Evolutionary conservation across 164 flowering plant genomes (phyloP).

Genomic region (Dillenia turbinata): DNA sequence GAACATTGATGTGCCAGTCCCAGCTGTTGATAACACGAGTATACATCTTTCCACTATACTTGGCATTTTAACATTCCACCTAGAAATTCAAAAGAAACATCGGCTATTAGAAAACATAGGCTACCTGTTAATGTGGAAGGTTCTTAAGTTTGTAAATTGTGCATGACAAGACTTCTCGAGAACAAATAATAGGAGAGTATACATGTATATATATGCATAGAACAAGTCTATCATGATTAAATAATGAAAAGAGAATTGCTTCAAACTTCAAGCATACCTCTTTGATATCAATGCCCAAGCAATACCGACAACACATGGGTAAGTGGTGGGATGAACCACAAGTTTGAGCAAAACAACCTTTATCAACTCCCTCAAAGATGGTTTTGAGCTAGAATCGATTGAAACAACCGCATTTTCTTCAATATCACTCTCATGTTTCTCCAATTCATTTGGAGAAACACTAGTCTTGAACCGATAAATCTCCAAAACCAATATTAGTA

Average conservation of each 20-base stretch:
- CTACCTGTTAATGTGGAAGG: too few species aligned
- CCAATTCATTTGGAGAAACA: conserved; percentile 1
- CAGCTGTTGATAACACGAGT: conserved; percentile 64
- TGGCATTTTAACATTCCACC: conserved; percentile 72
- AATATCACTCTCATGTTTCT: conserved; percentile 16
- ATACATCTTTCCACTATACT: conserved; percentile 57
- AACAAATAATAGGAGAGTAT: too few species aligned
- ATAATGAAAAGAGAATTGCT: too few species aligned
- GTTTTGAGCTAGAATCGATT: conserved; percentile 11
- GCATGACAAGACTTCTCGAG: too few species aligned
- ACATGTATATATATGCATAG: too few species aligned
- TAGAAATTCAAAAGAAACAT: conserved; percentile 5
- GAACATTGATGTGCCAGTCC: conserved; percentile 80
- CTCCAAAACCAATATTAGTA: conserved; percentile 56
- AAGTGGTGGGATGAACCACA: conserved; percentile 57
- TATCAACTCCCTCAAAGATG: conserved; percentile 42
- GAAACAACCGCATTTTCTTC: conserved; percentile 20
- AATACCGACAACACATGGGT: conserved; percentile 56
- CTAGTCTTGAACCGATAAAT: conserved; percentile 26
- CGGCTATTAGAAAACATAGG: too few species aligned
- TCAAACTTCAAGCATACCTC: conserved; percentile 29
- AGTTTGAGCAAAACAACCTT: conserved; percentile 56
- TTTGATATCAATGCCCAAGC: conserved; percentile 61
- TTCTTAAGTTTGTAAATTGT: too few species aligned
- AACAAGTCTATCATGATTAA: too few species aligned